Conservation (phyloP, 1,284 basidiomycete species). For the Lentinula novae-zelandiae region DNA sequence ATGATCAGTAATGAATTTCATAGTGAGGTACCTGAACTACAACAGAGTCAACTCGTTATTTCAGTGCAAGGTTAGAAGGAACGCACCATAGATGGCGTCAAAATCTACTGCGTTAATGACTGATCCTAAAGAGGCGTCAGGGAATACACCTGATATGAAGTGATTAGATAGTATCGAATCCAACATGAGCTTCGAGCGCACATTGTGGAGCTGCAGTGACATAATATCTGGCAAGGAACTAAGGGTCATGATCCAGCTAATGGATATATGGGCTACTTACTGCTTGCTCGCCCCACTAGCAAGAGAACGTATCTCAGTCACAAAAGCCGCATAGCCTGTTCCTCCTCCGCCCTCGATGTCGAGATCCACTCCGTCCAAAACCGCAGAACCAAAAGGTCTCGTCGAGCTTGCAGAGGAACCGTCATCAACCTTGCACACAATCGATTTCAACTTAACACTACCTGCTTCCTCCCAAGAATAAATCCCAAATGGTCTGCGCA, state of each 20-base stretch:
- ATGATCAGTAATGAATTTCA: constrained; percentile 13
- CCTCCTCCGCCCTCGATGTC: constrained; percentile 63
- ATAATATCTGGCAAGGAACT: constrained; percentile 44
- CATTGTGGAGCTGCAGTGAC: constrained; percentile 57
- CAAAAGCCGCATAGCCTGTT: constrained; percentile 53
- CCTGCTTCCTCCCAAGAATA: constrained; percentile 48
- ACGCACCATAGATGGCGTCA: constrained; percentile 58
- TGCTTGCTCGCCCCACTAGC: constrained; percentile 47
- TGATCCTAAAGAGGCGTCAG: constrained; percentile 48
- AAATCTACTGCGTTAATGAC: constrained; percentile 51
- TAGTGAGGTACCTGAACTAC: constrained; percentile 20
- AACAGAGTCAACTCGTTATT: constrained; percentile 11
- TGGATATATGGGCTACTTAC: constrained; percentile 28
- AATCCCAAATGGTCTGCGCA: constrained; percentile 60
- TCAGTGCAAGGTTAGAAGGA: background rate
- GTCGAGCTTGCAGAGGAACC: constrained; percentile 41
- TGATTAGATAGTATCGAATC: constrained; percentile 33
- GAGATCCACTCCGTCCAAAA: constrained; percentile 64
- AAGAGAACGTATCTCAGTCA: constrained; percentile 53
- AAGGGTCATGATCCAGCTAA: background rate
- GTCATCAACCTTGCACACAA: constrained; percentile 33
- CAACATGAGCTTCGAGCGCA: constrained; percentile 28
- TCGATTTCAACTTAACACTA: constrained; percentile 22
- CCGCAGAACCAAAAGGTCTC: constrained; percentile 58
- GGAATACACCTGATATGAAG: constrained; percentile 46